Conservation (phyloP, 495 filamentous ascomycete species). For the Copromyces sp. region DNA sequence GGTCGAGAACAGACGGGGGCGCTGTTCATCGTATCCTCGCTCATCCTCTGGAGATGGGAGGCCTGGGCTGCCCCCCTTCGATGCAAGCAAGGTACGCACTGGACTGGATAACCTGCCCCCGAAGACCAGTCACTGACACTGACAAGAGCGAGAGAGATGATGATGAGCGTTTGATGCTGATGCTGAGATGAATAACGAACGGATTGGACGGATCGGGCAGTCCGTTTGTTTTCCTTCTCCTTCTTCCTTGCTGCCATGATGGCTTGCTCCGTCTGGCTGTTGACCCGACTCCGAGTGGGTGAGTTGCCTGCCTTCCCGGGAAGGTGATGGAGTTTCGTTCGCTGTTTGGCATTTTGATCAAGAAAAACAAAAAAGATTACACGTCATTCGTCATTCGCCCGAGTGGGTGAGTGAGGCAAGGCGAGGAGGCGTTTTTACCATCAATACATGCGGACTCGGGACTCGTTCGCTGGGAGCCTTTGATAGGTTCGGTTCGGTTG, state of each 20-base stretch:
- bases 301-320: neutral
- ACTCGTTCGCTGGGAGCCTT: neutral
- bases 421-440: neutral
- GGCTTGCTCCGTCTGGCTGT: neutral
- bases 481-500: neutral
- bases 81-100: neutral
- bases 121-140: neutral
- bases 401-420: neutral
- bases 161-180: neutral
- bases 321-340: neutral
- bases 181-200: neutral
- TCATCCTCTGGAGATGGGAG: neutral
- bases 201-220: neutral
- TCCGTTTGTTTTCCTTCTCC: neutral
- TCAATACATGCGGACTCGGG: neutral
- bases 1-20: neutral
- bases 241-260: neutral
- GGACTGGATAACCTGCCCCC: neutral
- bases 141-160: neutral
- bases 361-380: neutral
- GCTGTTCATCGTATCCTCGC: neutral
- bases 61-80: too few species aligned
- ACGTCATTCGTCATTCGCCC: neutral
- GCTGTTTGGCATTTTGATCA: neutral
- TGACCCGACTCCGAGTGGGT: neutral